Base-by-base conservation (phyloP, 2,329 filamentous ascomycete genomes). In the Exophiala xenobiotica region DNA sequence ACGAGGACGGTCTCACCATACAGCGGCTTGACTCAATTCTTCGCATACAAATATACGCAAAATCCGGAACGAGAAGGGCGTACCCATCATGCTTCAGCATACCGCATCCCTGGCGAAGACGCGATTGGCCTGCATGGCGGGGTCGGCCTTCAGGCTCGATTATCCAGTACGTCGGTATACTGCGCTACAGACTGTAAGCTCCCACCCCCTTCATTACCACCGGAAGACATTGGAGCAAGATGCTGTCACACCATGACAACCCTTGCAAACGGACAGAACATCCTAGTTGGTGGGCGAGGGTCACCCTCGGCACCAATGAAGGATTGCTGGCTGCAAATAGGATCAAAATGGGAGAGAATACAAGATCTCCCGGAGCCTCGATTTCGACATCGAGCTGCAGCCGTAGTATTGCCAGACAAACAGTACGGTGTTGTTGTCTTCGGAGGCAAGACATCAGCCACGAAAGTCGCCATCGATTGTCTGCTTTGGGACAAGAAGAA, bases 241-340 rank as follows among this genome's bases (percentile, higher is more conserved):
- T 85, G 92, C 76, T 93, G 88, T 61, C 88, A 93, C 67, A 86
- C 87, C 0, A 74, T 90, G 16, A 91, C 87, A 16, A 75, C 82
- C 42, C 65, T 95, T 4, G 78, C 77, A 1, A 70, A 75, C 26
- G 68, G 70, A 18, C 79, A 80, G 12, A 78, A 78, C 53, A 69
- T 96, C 8, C 73, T 96, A 40, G 78, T 81, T 23, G 91, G 92
- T 19, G 92, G 92, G 4, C 80, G 91, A 53, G 77, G 79, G n/a
- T 92, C 89, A 6, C 90, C 91, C 3, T 76, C 83, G 9, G 78
- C 77, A 23, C 83, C 83, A 1, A 73, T 89, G 35, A 74, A 74
- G 27, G 88, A 93, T 66, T 90, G 87, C 61, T 96, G 89, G 89
- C 61, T 90, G 1, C 81, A 85, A 57, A 75, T 79, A 46, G 78